Percentiles rank a stretch among this genome's conserved stretches.
These are phyloP conservation scores for Neurospora sp. DNA, from an alignment of 495 filamentous ascomycete genomes.

Conservation along the genomic window DNA sequence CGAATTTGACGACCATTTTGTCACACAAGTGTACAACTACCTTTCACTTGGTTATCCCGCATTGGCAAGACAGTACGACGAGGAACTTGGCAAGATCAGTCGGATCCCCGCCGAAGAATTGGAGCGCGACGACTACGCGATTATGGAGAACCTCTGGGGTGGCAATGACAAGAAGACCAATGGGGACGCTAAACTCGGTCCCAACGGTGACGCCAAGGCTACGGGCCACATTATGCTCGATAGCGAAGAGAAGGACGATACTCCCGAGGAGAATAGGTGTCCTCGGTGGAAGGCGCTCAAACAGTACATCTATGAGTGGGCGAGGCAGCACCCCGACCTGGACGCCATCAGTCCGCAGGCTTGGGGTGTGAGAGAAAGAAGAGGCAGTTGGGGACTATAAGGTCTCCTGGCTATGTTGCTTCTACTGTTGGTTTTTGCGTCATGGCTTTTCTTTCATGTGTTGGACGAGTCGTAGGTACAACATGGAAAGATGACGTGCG, in stretches of 20 bases:
- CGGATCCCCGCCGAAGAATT: conserved; percentile 55
- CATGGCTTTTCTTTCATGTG: conserved; percentile 3
- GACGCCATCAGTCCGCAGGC: conserved; percentile 44
- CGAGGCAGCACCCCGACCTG: conserved; percentile 61
- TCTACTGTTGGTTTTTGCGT: background rate
- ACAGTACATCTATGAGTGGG: conserved; percentile 78
- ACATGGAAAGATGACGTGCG: background rate
- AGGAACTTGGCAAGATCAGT: conserved; percentile 71
- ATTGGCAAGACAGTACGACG: conserved; percentile 69
- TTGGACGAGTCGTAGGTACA: background rate
- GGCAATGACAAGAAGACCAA: conserved; percentile 5
- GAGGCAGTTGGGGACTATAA: conserved; percentile 77
- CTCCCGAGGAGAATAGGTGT: conserved; percentile 31
- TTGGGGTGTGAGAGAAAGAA: conserved; percentile 64
- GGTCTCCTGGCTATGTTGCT: background rate
- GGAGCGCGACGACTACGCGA: conserved; percentile 57
- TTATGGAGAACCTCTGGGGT: conserved; percentile 51
- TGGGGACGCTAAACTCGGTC: conserved; percentile 18
- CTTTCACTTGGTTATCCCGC: conserved; percentile 83
- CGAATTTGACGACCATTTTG: conserved; percentile 73
- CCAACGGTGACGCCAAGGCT: conserved; percentile 22
- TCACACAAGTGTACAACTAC: conserved; percentile 95
- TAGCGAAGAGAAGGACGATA: conserved; percentile 25
- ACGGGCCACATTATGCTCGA: conserved; percentile 28
- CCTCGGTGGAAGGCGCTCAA: conserved; percentile 73